These are phyloP conservation scores for Moricandia arvensis DNA, from an alignment of 345 rosid species.

Conservation along the genomic window DNA sequence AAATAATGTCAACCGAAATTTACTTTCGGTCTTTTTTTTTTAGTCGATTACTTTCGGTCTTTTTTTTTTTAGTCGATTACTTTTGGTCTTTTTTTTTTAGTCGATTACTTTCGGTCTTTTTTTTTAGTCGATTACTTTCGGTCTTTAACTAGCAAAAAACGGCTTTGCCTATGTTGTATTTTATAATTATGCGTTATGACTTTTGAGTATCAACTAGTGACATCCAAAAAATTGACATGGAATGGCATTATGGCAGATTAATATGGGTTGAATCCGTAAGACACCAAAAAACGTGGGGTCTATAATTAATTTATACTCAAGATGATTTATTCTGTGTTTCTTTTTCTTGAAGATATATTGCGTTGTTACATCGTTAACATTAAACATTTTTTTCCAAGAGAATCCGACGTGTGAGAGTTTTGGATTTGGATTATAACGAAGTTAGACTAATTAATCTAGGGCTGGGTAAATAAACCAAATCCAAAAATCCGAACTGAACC, in stretches of 20 bases:
- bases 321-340: conserved; percentile 24
- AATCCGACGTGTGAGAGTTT: conserved; percentile 34
- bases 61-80: too few relatives aligned
- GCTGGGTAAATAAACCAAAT: too few relatives aligned
- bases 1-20: neutral
- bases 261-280: conserved; percentile 6
- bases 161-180: neutral
- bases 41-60: too few relatives aligned
- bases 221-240: neutral
- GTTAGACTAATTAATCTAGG: conserved; percentile 18
- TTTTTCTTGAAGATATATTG: conserved; percentile 9
- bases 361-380: conserved; percentile 28
- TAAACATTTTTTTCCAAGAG: conserved; percentile 22
- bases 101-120: too few relatives aligned
- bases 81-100: too few relatives aligned
- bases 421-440: conserved; percentile 31
- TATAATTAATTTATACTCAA: neutral
- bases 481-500: too few relatives aligned
- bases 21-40: too few relatives aligned
- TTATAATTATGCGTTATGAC: neutral
- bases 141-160: neutral
- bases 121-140: too few relatives aligned
- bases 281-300: conserved; percentile 3
- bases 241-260: too few relatives aligned
- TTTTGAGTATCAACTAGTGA: conserved; percentile 4